Percentiles rank a stretch among this genome's conserved stretches.
These are phyloP conservation scores for Prorocentrum cordatum DNA, from an alignment of 169 alveolate genomes.

Conservation along the genomic window DNA sequence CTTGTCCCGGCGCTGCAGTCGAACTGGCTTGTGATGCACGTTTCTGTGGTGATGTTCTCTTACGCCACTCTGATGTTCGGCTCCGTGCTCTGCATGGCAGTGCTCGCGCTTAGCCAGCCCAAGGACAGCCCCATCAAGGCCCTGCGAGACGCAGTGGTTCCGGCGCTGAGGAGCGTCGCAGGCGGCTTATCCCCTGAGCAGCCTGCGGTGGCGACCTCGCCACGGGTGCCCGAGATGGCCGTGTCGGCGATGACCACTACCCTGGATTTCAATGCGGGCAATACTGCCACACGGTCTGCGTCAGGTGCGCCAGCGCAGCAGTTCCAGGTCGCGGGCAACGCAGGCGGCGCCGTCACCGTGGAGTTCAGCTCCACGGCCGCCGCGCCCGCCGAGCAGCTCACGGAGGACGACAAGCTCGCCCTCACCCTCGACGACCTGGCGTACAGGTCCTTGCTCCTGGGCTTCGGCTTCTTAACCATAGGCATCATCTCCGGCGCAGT, in stretches of 20 bases:
- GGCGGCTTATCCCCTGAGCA: not conserved
- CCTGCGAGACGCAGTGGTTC: slow-evolving; percentile 37
- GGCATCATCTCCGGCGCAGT: not conserved
- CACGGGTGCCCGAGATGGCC: no score
- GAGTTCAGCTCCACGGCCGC: slow-evolving; percentile 45
- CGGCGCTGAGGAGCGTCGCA: slow-evolving; percentile 11
- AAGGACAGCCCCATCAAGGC: slow-evolving; percentile 49
- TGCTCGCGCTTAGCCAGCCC: slow-evolving; percentile 56
- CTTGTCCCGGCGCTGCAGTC: slow-evolving; percentile 58
- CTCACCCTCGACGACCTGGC: slow-evolving; percentile 45
- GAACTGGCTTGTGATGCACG: slow-evolving; percentile 68
- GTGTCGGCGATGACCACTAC: slow-evolving; percentile 26
- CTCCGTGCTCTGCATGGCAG: slow-evolving; percentile 56
- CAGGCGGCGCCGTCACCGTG: slow-evolving; percentile 5
- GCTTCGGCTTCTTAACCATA: slow-evolving; percentile 30
- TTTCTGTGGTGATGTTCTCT: slow-evolving; percentile 54
- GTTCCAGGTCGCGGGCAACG: not conserved
- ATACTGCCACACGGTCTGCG: slow-evolving; percentile 4
- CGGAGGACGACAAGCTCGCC: slow-evolving; percentile 38
- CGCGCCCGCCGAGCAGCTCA: not conserved
- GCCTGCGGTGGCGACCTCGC: not conserved
- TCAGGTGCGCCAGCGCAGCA: not conserved
- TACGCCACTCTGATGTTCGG: slow-evolving; percentile 48
- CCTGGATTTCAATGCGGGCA: slow-evolving; percentile 25
- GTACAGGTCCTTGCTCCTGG: slow-evolving; percentile 29